Percentiles rank a stretch among this genome's conserved stretches.
Conservation (phyloP, 1,139 yeast species). For the Suhomyces taliae region DNA sequence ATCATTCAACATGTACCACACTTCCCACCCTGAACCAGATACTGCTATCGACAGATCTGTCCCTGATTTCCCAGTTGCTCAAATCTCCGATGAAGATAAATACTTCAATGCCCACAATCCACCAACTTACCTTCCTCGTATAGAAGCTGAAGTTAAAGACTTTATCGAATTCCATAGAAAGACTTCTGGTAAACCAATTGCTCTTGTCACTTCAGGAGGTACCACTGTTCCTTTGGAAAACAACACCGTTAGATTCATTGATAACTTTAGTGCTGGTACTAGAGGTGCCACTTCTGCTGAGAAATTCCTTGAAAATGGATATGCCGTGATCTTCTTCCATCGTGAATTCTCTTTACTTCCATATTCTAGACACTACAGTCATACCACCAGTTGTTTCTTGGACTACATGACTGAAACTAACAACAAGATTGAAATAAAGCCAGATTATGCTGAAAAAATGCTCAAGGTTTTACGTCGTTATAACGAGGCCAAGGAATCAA, state of each 20-base stretch:
- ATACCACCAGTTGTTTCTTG: conserved; percentile 79
- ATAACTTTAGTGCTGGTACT: conserved; percentile 96
- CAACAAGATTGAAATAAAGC: conserved; percentile 58
- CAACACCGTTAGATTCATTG: conserved; percentile 94
- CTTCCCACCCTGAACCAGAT: conserved; percentile 69
- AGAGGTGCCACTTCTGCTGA: conserved; percentile 97
- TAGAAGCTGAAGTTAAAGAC: conserved; percentile 54
- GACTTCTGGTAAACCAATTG: conserved; percentile 54
- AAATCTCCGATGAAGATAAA: conserved; percentile 65
- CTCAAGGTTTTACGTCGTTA: conserved; percentile 66
- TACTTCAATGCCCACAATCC: conserved; percentile 72
- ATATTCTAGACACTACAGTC: conserved; percentile 84
- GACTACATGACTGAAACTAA: conserved; percentile 70
- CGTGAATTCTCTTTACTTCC: conserved; percentile 91
- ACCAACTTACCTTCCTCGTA: conserved; percentile 69
- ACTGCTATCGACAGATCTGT: conserved; percentile 77
- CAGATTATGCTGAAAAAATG: conserved; percentile 63
- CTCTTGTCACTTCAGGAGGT: conserved; percentile 93
- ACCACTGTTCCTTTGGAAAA: conserved; percentile 97
- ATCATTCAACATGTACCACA: conserved; percentile 31
- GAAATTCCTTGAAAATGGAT: conserved; percentile 78
- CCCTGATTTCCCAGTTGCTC: conserved; percentile 80
- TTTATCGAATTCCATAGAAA: conserved; percentile 55
- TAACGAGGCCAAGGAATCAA: conserved; percentile 55
- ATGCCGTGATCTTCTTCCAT: conserved; percentile 89